Conservation (phyloP, 257 asterid species). For the Petrea volubilis region DNA sequence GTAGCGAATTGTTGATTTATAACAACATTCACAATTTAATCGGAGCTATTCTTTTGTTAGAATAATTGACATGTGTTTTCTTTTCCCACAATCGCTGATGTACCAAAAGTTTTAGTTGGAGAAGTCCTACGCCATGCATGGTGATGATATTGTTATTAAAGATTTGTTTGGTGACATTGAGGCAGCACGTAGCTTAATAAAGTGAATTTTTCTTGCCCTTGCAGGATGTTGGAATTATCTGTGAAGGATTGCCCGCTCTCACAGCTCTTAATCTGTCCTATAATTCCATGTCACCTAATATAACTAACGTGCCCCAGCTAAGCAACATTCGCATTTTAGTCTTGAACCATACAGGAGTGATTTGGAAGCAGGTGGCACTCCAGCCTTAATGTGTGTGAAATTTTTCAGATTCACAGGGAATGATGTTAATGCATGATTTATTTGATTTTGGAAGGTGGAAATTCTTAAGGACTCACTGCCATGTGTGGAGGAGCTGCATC, state of each 20-base stretch:
- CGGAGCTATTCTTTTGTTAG: constrained; percentile 5
- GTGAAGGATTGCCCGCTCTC: constrained; percentile 71
- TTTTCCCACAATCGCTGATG: background rate
- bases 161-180: background rate
- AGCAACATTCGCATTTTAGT: constrained; percentile 63
- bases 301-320: constrained; percentile 50
- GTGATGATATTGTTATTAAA: background rate
- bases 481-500: constrained; percentile 81
- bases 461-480: constrained; percentile 71
- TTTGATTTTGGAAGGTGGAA: constrained; percentile 62
- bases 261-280: constrained; percentile 70
- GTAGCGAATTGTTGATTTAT: background rate
- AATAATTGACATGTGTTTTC: background rate
- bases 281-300: constrained; percentile 58
- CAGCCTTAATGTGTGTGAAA: constrained; percentile 1
- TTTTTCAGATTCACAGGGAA: constrained; percentile 4
- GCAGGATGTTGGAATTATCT: constrained; percentile 79
- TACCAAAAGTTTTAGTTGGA: constrained; percentile 15
- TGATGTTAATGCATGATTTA: constrained; percentile 9
- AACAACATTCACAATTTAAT: background rate
- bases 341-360: constrained; percentile 76
- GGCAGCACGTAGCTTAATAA: constrained; percentile 10
- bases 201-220: background rate
- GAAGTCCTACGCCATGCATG: background rate
- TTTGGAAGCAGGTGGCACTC: constrained; percentile 74